Evolutionary conservation across 768 basidiomycete species (phyloP).

Genomic region (Calocybe indica): DNA sequence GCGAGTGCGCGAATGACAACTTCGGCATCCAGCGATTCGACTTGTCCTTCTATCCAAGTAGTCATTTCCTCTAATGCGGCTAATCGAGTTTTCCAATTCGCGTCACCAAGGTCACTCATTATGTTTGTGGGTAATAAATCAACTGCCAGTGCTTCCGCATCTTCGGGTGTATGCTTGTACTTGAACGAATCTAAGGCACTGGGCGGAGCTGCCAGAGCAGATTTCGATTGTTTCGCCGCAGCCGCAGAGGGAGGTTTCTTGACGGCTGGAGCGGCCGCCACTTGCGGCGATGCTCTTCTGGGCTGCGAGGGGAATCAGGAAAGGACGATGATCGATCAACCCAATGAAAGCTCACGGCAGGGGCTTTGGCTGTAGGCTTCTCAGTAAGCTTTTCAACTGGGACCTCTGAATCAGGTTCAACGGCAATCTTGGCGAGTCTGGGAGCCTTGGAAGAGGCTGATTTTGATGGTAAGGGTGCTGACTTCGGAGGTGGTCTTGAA

Average conservation of each 20-base stretch:
- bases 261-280: slow-evolving; percentile 26
- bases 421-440: slow-evolving; percentile 26
- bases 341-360: slow-evolving; percentile 13
- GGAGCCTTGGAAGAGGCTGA: slow-evolving; percentile 20
- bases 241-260: slow-evolving; percentile 39
- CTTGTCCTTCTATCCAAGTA: slow-evolving; percentile 70
- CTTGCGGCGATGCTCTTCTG: slow-evolving; percentile 44
- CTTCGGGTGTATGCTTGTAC: slow-evolving; percentile 87
- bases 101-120: slow-evolving; percentile 70
- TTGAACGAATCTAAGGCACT: slow-evolving; percentile 79
- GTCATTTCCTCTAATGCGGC: slow-evolving; percentile 84
- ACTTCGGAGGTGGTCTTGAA: background rate
- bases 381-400: slow-evolving; percentile 30
- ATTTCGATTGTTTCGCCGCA: slow-evolving; percentile 37
- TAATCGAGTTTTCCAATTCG: slow-evolving; percentile 90
- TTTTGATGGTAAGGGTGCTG: slow-evolving; percentile 45
- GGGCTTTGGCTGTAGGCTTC: slow-evolving; percentile 46
- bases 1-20: slow-evolving; percentile 80
- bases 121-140: slow-evolving; percentile 68
- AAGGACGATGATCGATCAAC: slow-evolving; percentile 2
- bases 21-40: slow-evolving; percentile 74
- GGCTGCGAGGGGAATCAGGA: slow-evolving; percentile 19
- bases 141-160: slow-evolving; percentile 76
- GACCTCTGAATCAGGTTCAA: slow-evolving; percentile 9
- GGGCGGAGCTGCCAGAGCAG: slow-evolving; percentile 39